phyloP scores from a whole-genome alignment of 306 rosid genomes.

The Fagus sylvatica region DNA sequence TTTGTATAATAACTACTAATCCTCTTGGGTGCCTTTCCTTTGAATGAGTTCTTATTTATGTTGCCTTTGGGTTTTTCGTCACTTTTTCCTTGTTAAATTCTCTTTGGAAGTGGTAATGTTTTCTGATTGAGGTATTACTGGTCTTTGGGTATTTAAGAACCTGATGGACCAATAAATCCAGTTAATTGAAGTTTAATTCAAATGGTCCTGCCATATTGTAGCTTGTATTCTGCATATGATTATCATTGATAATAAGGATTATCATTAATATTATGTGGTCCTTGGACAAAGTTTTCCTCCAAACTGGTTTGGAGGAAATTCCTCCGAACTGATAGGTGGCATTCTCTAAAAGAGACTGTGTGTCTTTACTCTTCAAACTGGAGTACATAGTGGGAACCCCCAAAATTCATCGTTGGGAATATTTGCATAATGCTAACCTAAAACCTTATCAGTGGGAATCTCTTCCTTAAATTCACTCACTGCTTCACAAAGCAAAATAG shows the following conservation, averaged over 20 bases:
- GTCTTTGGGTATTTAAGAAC: not conserved
- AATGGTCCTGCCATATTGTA: not conserved
- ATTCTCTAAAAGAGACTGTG: too few relatives aligned
- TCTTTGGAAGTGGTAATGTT: not conserved
- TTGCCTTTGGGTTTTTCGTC: not conserved
- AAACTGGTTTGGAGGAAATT: too few relatives aligned
- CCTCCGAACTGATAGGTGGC: too few relatives aligned
- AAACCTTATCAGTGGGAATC: too few relatives aligned
- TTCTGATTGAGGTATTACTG: not conserved
- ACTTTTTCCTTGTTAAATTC: not conserved
- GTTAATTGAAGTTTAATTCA: not conserved
- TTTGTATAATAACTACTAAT: conserved; percentile 21
- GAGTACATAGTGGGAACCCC: too few relatives aligned
- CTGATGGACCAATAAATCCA: not conserved
- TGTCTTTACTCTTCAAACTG: too few relatives aligned
- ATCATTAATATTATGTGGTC: not conserved
- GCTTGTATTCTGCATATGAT: not conserved
- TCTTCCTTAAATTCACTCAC: too few relatives aligned
- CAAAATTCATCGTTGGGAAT: too few relatives aligned
- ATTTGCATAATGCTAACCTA: too few relatives aligned
- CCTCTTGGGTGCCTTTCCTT: conserved; percentile 6
- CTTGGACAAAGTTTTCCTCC: too few relatives aligned
- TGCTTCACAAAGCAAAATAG: too few relatives aligned
- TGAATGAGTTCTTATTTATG: not conserved
- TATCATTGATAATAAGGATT: not conserved